A percentile compares a stretch with the other conserved stretches of the same genome.
These are phyloP conservation scores for Exophiala sp. DNA, from an alignment of 2,329 filamentous ascomycete genomes.

Conservation along the genomic window DNA sequence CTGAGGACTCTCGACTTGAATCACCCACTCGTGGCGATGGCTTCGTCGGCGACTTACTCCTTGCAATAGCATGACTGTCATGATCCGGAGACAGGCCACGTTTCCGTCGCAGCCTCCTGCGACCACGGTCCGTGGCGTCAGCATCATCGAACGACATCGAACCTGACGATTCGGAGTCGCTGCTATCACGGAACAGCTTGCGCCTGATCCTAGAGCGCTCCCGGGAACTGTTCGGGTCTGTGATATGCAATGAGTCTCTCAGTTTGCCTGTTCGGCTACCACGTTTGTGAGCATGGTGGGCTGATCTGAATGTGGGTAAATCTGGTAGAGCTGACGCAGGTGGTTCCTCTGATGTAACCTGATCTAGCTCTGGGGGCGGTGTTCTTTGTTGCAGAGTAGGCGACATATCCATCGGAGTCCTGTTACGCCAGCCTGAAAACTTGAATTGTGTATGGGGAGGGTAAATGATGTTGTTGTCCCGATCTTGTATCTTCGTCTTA, in stretches of 20 bases:
- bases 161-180: conserved; percentile 20
- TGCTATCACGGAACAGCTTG: conserved; percentile 23
- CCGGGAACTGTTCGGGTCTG: conserved; percentile 17
- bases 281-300: conserved; percentile 15
- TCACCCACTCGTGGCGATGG: conserved; percentile 8
- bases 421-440: conserved; percentile 30
- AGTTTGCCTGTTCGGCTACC: conserved; percentile 17
- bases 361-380: conserved; percentile 7
- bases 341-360: conserved; percentile 7
- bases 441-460: conserved; percentile 28
- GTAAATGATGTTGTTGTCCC: conserved; percentile 69
- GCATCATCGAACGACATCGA: conserved; percentile 16
- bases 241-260: conserved; percentile 20
- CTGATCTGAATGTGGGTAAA: conserved; percentile 26
- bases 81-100: conserved; percentile 4
- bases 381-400: conserved; percentile 18
- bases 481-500: conserved; percentile 76
- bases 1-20: conserved; percentile 20
- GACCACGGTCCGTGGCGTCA: conserved; percentile 16
- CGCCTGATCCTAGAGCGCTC: conserved; percentile 15
- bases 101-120: conserved; percentile 19
- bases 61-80: neutral
- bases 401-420: conserved; percentile 19
- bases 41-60: conserved; percentile 3
- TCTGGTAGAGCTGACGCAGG: conserved; percentile 25